Base-by-base conservation (phyloP, 2,329 filamentous ascomycete species). In the Pyricularia sp. region DNA sequence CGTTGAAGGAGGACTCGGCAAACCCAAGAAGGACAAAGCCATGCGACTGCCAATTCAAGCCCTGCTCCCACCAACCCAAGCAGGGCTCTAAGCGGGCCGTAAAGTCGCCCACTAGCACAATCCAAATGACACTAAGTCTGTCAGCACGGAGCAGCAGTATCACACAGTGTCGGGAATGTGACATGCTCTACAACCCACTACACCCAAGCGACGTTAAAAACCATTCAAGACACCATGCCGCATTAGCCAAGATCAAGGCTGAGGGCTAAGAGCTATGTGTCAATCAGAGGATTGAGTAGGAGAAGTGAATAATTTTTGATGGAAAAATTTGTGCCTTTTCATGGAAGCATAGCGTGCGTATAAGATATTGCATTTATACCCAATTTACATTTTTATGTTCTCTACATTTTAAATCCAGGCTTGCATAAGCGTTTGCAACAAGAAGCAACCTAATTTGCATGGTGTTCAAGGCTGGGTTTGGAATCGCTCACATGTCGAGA, bases 151-250 rank as follows among this genome's bases (percentile, higher is more conserved):
- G 12, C 66, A 72, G 20, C 67, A 77, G 71, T 1, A 81, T 82
- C 70, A 76, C 74, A 1, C 78, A 82, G 69, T 83, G 81, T 71
- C 78, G 75, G 36, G 78, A 79, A 31, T 83, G 81, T 70, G 77
- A 78, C 30, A 79, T 81, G 69, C 69, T 83, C 63, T 83, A 82
- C 71, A 83, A 83, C 68, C 79, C 80, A 4, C 73, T 81, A 59
- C 80, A 83, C 71, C 77, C 79, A 50, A 77, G 80, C 68, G 81
- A 83, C 70, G 77, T 77, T 23, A 79, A 77, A 70, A 77, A 78
- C 30, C 81, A 83, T 67, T 77, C 78, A 26, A 77, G 75, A 61
- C 77, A 73, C 65, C 73, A 65, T 30, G 64, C 64, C 3, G 31
- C 64, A 14, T 31, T 65, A 31, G n/a, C 36, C 7, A 65, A 65